Percentiles rank a stretch among this genome's conserved stretches.
phyloP scores from a whole-genome alignment of 306 rosid genomes.

The Hylodesmum podocarpum region DNA sequence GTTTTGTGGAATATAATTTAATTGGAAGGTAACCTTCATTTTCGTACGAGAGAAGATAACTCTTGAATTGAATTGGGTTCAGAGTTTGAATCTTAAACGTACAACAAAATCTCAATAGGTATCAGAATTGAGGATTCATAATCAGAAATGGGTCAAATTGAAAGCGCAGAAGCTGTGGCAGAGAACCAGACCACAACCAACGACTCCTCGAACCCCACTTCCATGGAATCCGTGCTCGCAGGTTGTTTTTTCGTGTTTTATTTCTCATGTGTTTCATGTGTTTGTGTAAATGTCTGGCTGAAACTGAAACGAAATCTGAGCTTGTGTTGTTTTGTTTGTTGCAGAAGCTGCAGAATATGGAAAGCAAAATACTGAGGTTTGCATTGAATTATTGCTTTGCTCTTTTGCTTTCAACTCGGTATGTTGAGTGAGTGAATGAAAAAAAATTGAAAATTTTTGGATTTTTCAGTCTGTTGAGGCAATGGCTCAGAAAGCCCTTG shows the following conservation, averaged over 20 bases:
- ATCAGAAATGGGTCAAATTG: conserved; percentile 32
- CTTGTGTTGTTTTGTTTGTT: conserved; percentile 21
- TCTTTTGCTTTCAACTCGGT: conserved; percentile 12
- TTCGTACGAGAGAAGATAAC: not conserved
- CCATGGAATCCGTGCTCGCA: conserved; percentile 57
- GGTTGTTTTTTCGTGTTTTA: conserved; percentile 35
- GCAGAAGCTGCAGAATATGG: conserved; percentile 96
- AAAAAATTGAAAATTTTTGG: not conserved
- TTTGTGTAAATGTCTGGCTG: conserved; percentile 33
- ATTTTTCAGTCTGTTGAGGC: conserved; percentile 76
- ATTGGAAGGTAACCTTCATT: not conserved
- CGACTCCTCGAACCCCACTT: conserved; percentile 33
- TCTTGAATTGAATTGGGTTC: not conserved
- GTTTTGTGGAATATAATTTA: not conserved
- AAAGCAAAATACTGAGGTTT: conserved; percentile 57
- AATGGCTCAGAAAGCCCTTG: conserved; percentile 82
- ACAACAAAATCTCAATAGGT: not conserved
- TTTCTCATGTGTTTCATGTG: conserved; percentile 22
- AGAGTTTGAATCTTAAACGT: not conserved
- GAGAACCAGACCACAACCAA: not conserved
- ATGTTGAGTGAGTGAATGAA: conserved; percentile 11
- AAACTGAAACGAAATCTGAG: not conserved
- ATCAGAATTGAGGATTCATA: not conserved
- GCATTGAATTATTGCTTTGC: conserved; percentile 8
- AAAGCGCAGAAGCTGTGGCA: conserved; percentile 23